Conservation (phyloP, 768 basidiomycete species). For the Tephrocybe sp. region DNA sequence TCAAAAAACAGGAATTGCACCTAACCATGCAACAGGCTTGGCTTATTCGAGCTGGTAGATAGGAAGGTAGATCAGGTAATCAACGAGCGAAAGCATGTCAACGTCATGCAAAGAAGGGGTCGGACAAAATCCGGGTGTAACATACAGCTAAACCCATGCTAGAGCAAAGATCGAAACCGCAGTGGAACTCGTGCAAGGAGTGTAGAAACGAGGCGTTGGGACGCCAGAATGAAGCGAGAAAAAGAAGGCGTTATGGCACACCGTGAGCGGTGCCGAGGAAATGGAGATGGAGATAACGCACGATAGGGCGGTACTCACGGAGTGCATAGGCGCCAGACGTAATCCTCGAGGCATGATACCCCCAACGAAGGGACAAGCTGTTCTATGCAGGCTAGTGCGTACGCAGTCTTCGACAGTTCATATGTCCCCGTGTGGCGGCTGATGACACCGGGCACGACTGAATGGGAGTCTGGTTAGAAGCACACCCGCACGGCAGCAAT, state of each 20-base stretch:
- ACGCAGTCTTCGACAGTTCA: slow-evolving; percentile 52
- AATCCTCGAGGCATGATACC: slow-evolving; percentile 49
- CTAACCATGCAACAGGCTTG: no score
- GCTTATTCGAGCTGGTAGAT: no score
- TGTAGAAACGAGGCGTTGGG: background rate
- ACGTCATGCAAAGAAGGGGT: background rate
- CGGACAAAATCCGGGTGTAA: background rate
- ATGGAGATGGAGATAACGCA: slow-evolving; percentile 1
- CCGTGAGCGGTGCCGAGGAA: slow-evolving; percentile 6
- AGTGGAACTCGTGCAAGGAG: background rate
- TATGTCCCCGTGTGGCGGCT: slow-evolving; percentile 1
- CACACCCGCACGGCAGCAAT: background rate
- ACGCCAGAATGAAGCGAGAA: background rate
- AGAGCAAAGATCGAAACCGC: background rate
- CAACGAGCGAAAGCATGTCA: background rate
- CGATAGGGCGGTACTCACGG: slow-evolving; percentile 48
- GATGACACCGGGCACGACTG: slow-evolving; percentile 9
- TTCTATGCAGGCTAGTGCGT: slow-evolving; percentile 72
- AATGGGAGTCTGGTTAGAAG: background rate
- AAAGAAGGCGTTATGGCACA: background rate
- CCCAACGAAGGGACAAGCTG: slow-evolving; percentile 69
- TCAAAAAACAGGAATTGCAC: no score
- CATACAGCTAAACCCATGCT: background rate
- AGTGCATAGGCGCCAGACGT: slow-evolving; percentile 60
- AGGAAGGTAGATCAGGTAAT: background rate